Base-by-base conservation (phyloP, 768 basidiomycete genomes). In the Lactarius hatsudake region DNA sequence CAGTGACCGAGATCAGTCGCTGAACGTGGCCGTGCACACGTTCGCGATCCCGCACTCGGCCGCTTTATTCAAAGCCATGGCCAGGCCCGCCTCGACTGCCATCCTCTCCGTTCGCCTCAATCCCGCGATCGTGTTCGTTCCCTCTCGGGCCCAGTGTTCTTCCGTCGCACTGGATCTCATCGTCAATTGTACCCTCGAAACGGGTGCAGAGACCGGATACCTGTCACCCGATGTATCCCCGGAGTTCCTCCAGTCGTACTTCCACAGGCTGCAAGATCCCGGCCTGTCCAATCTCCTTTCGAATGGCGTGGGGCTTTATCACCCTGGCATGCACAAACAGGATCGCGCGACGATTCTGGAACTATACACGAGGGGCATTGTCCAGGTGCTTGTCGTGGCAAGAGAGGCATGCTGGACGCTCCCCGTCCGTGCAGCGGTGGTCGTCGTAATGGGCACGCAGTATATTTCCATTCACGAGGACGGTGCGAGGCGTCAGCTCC, bases 401-500 rank as follows among this genome's bases (percentile, higher is more conserved):
- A 85, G 88, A 43, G 93, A 96, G 51, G 82, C 88, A 17, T 93
- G 91, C 74, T 96, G 95, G 95, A 87, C 85, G 34, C 75, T 98
- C n/a, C 94, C 96, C 23, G 85, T 95, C 20, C 85, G 88, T 61
- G 93, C 92, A 1, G 82, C 84, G 8, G 85, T 85, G 7, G 96
- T 98, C 18, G 81, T 98, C 43, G 88, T 94, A 55, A 90, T 98
- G 89, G 91, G 94, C 20, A 93, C 96, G 4, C 97, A 99, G 75
- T 96, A 93, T 75, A 75, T 88, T 30, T 80, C 85, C 63, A 71
- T 81, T 8, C 79, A 81, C 48, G 76, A 75, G 43, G 80, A 79
- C 62, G 81, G 78, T 17, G 74, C 79, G 10, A 86, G 88, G 67
- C 86, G 90, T 28, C 88, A 90, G 71, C 74, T 96, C 59, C 82